Base-by-base conservation (phyloP, 1,284 basidiomycete genomes). In the Ceratobasidium sp. region DNA sequence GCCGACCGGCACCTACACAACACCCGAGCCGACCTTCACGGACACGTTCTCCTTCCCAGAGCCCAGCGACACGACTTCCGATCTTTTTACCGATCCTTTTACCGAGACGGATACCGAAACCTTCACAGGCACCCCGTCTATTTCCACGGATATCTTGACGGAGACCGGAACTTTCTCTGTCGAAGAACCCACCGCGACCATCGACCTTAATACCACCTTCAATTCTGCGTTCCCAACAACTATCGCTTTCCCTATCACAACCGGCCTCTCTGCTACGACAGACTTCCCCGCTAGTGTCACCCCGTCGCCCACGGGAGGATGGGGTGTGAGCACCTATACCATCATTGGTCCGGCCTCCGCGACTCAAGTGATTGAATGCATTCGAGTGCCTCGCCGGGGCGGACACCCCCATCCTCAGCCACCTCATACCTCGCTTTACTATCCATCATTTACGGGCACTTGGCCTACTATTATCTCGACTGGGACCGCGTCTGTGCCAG, bases 251-350 rank as follows among this genome's bases (percentile, higher is more conserved):
- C n/a, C 56, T 21, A 14, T n/a, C 9, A 18, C 9, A 25, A 38
- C 18, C 33, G 25, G n/a, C 5, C 14, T 38, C 12, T 4, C 25
- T 11, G 11, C 25, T 11, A 6, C 25, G 25, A 38, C 28, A 3
- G 25, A 42, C 33, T 16, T 42, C 16, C 33, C 36, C 36, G 21
- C 21, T 7, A 14, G 3, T 23, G 46, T 18, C 16, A 38, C 63
- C 2, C 2, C 63, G 8, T 7, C 36, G 21, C 33, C 63, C 14
- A 38, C 56, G 1, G 56, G 33, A n/a, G 12, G 11, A 9, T 33
- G 30, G 11, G 33, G 33, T 38, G 23, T 67, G 25, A 53, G 36
- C 46, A 67, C 63, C 11, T 67, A 67, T 36, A 67, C 63, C 2
- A n/a, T 67, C 18, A 49, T 67, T 23, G 63, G 63, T 7, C 63